A percentile compares a stretch with the other conserved stretches of the same genome.
Evolutionary conservation across 2,329 filamentous ascomycete genomes (phyloP).

Genomic region (Aureobasidium sp.): DNA sequence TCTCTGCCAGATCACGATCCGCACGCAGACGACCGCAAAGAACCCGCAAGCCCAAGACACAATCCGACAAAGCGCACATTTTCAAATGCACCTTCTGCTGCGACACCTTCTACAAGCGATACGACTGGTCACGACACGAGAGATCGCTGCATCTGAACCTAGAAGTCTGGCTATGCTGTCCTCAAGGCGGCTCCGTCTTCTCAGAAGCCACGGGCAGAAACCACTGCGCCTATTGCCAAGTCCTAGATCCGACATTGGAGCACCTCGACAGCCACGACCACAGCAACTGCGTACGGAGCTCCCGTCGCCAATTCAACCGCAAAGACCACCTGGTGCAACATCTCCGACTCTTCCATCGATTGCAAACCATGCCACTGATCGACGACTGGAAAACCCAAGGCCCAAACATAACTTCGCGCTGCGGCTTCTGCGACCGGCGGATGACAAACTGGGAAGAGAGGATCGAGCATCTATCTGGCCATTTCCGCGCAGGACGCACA

Average conservation of each 20-base stretch:
- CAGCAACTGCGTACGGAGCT: slow-evolving; percentile 59
- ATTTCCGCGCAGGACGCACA: slow-evolving; percentile 47
- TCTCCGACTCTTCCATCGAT: slow-evolving; percentile 51
- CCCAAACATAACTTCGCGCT: slow-evolving; percentile 47
- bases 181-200: slow-evolving; percentile 49
- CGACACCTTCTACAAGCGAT: slow-evolving; percentile 50
- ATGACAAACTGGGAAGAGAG: slow-evolving; percentile 47
- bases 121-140: slow-evolving; percentile 60
- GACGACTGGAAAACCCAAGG: slow-evolving; percentile 50
- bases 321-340: slow-evolving; percentile 59
- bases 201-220: slow-evolving; percentile 50
- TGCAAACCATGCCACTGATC: slow-evolving; percentile 48
- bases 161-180: slow-evolving; percentile 59
- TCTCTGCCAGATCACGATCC: slow-evolving; percentile 5
- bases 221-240: slow-evolving; percentile 54
- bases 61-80: slow-evolving; percentile 35
- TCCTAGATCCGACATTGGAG: slow-evolving; percentile 45
- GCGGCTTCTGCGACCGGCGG: slow-evolving; percentile 46
- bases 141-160: slow-evolving; percentile 56
- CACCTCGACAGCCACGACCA: slow-evolving; percentile 57
- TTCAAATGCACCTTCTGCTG: slow-evolving; percentile 55
- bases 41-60: slow-evolving; percentile 5
- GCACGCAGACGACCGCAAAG: not conserved
- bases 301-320: slow-evolving; percentile 57
- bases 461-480: slow-evolving; percentile 47